These are phyloP conservation scores for Fusarium heterosporum DNA, from an alignment of 2,329 filamentous ascomycete genomes.

Conservation along the genomic window DNA sequence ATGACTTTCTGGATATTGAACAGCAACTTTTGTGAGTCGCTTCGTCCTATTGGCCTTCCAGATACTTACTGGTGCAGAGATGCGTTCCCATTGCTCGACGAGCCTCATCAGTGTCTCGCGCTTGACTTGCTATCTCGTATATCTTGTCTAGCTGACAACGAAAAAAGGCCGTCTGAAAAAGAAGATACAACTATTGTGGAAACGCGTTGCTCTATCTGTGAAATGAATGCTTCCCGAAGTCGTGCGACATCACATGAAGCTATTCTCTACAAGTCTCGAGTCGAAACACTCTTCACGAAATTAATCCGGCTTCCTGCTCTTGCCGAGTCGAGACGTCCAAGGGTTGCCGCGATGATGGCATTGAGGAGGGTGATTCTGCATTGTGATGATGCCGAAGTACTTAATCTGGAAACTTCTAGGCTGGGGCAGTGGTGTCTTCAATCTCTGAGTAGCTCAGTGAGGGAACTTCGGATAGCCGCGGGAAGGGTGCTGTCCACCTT, in stretches of 20 bases:
- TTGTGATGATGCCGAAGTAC: constrained; percentile 66
- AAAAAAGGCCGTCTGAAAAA: background rate
- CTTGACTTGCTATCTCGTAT: constrained; percentile 68
- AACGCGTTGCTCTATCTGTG: constrained; percentile 46
- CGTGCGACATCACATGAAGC: constrained; percentile 13
- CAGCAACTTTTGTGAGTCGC: constrained; percentile 61
- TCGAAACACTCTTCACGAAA: constrained; percentile 59
- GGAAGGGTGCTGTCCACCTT: constrained; percentile 76
- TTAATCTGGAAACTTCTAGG: constrained; percentile 75
- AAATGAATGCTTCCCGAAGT: constrained; percentile 18
- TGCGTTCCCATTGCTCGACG: constrained; percentile 59
- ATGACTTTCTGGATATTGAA: constrained; percentile 49
- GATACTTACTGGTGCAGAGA: constrained; percentile 48
- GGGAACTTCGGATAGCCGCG: constrained; percentile 86
- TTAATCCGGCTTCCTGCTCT: constrained; percentile 61
- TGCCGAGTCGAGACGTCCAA: constrained; percentile 66
- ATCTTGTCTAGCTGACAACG: constrained; percentile 45
- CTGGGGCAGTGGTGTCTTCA: constrained; percentile 85
- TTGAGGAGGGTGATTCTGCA: constrained; percentile 78
- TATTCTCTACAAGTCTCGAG: constrained; percentile 50
- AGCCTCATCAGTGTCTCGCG: constrained; percentile 63
- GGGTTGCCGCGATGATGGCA: constrained; percentile 77
- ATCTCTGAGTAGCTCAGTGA: constrained; percentile 82
- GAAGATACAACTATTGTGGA: background rate
- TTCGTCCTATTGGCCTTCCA: background rate